phyloP scores from a whole-genome alignment of 306 rosid species.

The Lithocarpus polystachyus region DNA sequence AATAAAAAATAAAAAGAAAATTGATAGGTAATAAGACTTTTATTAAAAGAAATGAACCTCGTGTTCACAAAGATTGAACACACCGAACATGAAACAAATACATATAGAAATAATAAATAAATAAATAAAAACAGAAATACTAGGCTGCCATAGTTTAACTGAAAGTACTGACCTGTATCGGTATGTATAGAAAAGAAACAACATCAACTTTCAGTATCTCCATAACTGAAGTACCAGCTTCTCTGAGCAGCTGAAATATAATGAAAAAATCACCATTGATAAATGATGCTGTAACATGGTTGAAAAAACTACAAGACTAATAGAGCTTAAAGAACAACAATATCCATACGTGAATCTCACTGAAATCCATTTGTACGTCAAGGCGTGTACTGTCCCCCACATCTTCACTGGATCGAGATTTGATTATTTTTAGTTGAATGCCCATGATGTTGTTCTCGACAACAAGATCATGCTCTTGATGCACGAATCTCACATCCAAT shows the following conservation, averaged over 20 bases:
- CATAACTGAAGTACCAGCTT: slow-evolving; percentile 72
- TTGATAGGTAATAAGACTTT: too few relatives aligned
- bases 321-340: slow-evolving; percentile 26
- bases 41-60: too few relatives aligned
- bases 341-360: slow-evolving; percentile 89
- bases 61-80: too few relatives aligned
- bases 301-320: slow-evolving; percentile 13
- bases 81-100: too few relatives aligned
- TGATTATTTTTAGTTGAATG: slow-evolving; percentile 71
- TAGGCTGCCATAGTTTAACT: slow-evolving; percentile 23
- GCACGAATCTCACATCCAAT: slow-evolving; percentile 78
- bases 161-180: slow-evolving; percentile 61
- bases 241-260: slow-evolving; percentile 74
- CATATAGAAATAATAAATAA: too few relatives aligned
- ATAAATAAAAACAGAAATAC: not conserved
- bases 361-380: slow-evolving; percentile 85
- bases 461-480: slow-evolving; percentile 58
- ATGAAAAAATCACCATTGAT: slow-evolving; percentile 33
- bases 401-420: slow-evolving; percentile 76
- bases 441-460: slow-evolving; percentile 91
- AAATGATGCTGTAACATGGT: slow-evolving; percentile 27
- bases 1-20: too few relatives aligned
- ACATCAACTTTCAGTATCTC: slow-evolving; percentile 91
- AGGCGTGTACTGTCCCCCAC: slow-evolving; percentile 87
- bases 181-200: slow-evolving; percentile 71